Conservation (phyloP, 192 early-diverging fungal genomes). For the Gryganskiella cystojenkinii region DNA sequence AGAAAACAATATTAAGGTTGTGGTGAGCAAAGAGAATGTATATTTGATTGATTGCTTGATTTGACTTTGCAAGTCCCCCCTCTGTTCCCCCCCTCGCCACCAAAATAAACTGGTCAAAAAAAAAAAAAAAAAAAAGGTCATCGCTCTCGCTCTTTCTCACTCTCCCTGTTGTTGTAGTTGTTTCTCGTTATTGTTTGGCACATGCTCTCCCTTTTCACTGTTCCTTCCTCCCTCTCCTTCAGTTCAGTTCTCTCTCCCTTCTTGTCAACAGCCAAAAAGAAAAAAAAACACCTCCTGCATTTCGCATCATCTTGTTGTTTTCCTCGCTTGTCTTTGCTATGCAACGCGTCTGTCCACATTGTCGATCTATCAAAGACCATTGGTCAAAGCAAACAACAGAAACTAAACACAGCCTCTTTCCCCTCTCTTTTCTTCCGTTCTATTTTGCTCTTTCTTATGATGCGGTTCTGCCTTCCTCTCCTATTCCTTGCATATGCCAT, state of each 20-base stretch:
- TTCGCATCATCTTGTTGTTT: neutral
- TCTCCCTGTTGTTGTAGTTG: too few species aligned
- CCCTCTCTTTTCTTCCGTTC: neutral
- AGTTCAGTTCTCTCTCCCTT: neutral
- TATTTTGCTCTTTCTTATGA: neutral
- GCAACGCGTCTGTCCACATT: neutral
- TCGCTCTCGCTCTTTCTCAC: too few species aligned
- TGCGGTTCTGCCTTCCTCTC: slow-evolving; percentile 1
- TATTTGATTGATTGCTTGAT: neutral
- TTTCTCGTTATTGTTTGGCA: neutral
- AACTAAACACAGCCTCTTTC: neutral
- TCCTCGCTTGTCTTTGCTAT: neutral
- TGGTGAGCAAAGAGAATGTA: neutral
- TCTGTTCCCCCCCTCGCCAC: too few species aligned
- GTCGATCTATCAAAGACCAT: too few species aligned
- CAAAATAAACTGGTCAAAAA: too few species aligned
- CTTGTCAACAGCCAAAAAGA: neutral
- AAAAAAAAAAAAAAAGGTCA: too few species aligned
- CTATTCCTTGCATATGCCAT: neutral
- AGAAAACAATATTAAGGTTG: slow-evolving; percentile 2
- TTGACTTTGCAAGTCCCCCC: too few species aligned
- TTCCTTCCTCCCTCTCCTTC: neutral
- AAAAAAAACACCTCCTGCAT: slow-evolving; percentile 6
- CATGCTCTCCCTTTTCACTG: neutral
- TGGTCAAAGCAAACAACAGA: neutral